phyloP scores from a whole-genome alignment of 768 basidiomycete genomes.

The Gymnopilus junonius region DNA sequence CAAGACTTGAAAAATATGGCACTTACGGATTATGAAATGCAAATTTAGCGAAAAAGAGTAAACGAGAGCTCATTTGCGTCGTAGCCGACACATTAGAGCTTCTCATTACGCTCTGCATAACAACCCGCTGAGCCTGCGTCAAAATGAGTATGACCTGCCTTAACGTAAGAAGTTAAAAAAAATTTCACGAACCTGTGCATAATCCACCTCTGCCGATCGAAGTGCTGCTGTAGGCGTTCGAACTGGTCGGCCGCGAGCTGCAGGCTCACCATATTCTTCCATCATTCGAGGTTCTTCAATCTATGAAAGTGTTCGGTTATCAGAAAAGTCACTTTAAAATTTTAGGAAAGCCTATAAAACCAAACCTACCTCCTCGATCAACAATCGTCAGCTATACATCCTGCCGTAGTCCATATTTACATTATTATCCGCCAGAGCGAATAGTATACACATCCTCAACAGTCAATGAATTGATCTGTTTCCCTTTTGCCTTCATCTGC shows the following conservation, averaged over 20 bases:
- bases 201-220: neutral
- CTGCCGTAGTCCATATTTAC: conserved; percentile 3
- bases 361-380: neutral
- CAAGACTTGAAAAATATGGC: no score
- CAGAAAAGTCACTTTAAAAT: neutral
- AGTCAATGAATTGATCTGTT: conserved; percentile 27
- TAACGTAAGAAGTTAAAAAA: neutral
- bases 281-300: conserved; percentile 9
- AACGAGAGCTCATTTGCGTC: neutral
- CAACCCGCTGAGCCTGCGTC: conserved; percentile 5
- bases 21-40: no score
- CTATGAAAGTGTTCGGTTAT: neutral
- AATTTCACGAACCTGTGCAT: conserved; percentile 5
- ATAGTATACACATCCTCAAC: conserved; percentile 28
- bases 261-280: conserved; percentile 5
- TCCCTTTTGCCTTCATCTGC: conserved; percentile 21
- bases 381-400: neutral
- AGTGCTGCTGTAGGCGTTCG: neutral
- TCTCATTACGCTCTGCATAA: conserved; percentile 14
- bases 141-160: neutral
- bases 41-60: neutral
- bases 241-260: neutral
- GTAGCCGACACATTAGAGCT: conserved; percentile 8
- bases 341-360: neutral
- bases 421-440: conserved; percentile 4